Evolutionary conservation across 2,329 filamentous ascomycete genomes (phyloP).

Genomic region (Zymoseptoria crescenta): DNA sequence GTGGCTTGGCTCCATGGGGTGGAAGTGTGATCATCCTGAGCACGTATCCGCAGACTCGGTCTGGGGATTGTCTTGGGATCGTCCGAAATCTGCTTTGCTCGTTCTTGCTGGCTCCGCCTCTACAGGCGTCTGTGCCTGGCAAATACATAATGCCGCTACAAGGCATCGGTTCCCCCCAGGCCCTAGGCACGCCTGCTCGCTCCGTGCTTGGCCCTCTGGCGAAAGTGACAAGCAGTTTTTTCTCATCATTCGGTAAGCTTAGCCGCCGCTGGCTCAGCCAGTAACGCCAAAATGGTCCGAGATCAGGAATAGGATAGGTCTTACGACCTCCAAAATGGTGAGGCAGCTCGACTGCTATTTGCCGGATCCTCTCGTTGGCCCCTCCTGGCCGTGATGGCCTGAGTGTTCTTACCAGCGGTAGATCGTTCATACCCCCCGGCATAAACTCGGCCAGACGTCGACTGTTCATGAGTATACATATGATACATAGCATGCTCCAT

Average conservation of each 20-base stretch:
- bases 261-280: background rate
- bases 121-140: no score
- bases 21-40: no score
- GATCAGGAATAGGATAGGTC: no score
- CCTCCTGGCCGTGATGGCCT: no score
- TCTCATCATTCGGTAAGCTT: background rate
- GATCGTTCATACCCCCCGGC: background rate
- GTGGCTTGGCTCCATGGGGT: no score
- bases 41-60: no score
- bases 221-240: background rate
- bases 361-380: background rate
- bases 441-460: background rate
- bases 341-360: background rate
- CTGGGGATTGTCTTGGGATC: no score
- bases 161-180: no score
- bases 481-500: background rate
- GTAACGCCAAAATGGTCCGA: background rate
- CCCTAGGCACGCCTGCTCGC: background rate
- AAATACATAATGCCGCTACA: no score
- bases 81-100: no score
- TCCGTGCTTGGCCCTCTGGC: background rate
- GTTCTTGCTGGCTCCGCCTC: no score
- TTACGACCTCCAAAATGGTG: background rate
- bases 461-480: background rate
- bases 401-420: no score